phyloP scores from a whole-genome alignment of 148 eudicot genomes.

The Fagopyrum homotropicum region DNA sequence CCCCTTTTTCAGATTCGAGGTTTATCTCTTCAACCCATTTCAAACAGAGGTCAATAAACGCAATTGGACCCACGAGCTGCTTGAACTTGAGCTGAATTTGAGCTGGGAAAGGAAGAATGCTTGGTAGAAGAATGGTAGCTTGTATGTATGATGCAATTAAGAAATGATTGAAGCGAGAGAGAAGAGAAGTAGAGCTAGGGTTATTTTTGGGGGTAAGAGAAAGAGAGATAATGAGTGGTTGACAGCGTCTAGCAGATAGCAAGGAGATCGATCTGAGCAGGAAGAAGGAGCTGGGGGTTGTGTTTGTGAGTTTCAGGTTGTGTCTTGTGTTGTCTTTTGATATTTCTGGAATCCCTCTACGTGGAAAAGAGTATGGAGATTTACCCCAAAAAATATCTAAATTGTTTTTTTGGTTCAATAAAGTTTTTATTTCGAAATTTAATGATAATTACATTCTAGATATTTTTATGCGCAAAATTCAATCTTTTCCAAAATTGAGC shows the following conservation, averaged over 20 bases:
- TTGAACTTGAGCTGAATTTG: not conserved
- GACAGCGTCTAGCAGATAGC: not conserved
- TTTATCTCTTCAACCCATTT: not conserved
- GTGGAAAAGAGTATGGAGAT: not conserved
- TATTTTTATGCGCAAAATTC: no score
- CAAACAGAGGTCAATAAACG: not conserved
- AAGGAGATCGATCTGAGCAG: conserved; percentile 2
- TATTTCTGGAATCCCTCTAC: not conserved
- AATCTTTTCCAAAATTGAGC: no score
- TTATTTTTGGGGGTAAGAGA: not conserved
- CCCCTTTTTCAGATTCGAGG: not conserved
- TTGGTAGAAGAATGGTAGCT: not conserved
- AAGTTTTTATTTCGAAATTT: no score
- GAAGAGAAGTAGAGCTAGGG: not conserved
- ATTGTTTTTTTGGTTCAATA: not conserved
- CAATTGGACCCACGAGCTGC: not conserved
- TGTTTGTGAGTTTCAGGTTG: not conserved
- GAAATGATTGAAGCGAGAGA: not conserved
- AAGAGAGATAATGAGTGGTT: not conserved
- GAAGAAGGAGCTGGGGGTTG: not conserved
- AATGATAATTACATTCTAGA: no score
- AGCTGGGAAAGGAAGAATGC: not conserved
- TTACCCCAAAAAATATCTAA: not conserved
- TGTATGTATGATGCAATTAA: not conserved
- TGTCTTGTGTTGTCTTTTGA: not conserved